phyloP scores from a whole-genome alignment of 1,139 yeast genomes.

The Yamadazyma trypodendri region DNA sequence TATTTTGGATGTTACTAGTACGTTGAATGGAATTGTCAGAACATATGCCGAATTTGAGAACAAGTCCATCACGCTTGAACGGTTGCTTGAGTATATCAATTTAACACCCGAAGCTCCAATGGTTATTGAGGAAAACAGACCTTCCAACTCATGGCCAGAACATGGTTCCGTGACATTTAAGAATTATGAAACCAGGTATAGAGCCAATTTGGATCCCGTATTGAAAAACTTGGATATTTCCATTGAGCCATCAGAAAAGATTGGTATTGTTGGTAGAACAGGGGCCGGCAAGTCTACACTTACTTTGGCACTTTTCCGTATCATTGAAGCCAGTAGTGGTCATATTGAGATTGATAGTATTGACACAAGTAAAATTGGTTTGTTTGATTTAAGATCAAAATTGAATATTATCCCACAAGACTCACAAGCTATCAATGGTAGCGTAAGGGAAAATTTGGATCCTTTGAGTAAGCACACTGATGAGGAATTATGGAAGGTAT shows the following conservation, averaged over 20 bases:
- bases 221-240: constrained; percentile 26
- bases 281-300: constrained; percentile 44
- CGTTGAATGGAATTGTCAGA: constrained; percentile 32
- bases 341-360: constrained; percentile 32
- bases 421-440: constrained; percentile 35
- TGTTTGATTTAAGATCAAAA: constrained; percentile 32
- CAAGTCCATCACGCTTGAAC: constrained; percentile 33
- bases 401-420: constrained; percentile 42
- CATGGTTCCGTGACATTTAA: constrained; percentile 29
- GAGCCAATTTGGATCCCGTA: constrained; percentile 38
- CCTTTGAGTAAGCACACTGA: constrained; percentile 31
- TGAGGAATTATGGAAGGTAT: constrained; percentile 32
- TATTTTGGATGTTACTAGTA: constrained; percentile 31
- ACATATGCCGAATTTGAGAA: constrained; percentile 38
- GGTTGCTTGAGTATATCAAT: constrained; percentile 35
- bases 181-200: constrained; percentile 33
- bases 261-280: constrained; percentile 43
- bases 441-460: constrained; percentile 36
- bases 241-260: constrained; percentile 33
- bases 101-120: constrained; percentile 35
- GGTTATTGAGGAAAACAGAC: constrained; percentile 26
- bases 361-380: constrained; percentile 31
- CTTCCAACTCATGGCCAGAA: constrained; percentile 29
- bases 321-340: constrained; percentile 35
- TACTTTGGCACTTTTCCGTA: constrained; percentile 38